Percentiles rank a stretch among this genome's conserved stretches.
These are phyloP conservation scores for Xerocomellus intermedius DNA, from an alignment of 768 basidiomycete species.

Conservation along the genomic window DNA sequence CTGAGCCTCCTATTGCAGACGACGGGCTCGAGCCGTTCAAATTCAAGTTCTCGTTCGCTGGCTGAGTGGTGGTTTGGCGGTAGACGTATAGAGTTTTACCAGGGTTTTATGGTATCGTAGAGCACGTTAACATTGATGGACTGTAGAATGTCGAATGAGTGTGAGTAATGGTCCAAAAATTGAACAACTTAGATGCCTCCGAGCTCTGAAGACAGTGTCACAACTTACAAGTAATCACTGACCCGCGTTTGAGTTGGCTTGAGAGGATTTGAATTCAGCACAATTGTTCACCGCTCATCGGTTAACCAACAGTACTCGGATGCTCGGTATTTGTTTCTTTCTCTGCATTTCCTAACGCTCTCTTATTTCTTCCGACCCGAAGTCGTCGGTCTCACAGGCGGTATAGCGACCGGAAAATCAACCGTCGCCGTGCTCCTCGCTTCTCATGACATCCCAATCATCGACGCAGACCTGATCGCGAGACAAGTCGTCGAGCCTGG, in stretches of 20 bases:
- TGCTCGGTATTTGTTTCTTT: constrained; percentile 17
- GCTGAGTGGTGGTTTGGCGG: not conserved
- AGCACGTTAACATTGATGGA: too few species aligned
- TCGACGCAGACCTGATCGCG: constrained; percentile 91
- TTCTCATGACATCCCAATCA: constrained; percentile 67
- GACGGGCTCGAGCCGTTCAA: not conserved
- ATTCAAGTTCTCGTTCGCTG: constrained; percentile 5
- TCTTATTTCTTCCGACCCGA: not conserved
- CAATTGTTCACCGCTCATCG: too few species aligned
- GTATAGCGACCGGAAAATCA: constrained; percentile 96
- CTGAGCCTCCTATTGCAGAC: not conserved
- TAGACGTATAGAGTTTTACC: not conserved
- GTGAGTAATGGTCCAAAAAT: not conserved
- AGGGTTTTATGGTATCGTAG: too few species aligned
- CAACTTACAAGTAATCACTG: too few species aligned
- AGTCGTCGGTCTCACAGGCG: constrained; percentile 96
- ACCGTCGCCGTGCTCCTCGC: constrained; percentile 79
- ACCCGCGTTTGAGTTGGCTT: too few species aligned
- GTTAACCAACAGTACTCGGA: not conserved
- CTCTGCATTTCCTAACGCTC: not conserved
- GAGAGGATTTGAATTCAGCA: too few species aligned
- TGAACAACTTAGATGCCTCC: not conserved
- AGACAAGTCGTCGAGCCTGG: constrained; percentile 85
- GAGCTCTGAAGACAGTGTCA: too few species aligned
- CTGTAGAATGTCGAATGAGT: not conserved